Conservation (phyloP, 1,284 basidiomycete species). For the Tilletiopsis washingtonensis region DNA sequence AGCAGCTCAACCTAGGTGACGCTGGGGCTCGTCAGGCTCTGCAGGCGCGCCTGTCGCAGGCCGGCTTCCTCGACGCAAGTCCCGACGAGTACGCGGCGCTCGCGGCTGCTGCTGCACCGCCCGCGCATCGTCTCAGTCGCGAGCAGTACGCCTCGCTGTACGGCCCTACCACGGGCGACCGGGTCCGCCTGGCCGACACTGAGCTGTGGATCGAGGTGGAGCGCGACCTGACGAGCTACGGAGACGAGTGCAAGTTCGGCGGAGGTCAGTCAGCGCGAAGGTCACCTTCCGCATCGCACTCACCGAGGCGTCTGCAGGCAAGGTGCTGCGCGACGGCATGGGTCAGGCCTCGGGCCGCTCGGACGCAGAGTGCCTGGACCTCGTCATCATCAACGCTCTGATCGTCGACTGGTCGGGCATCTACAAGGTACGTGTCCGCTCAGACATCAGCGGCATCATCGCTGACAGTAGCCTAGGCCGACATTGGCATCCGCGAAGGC, state of each 20-base stretch:
- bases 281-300: too few species aligned
- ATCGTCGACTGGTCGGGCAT: slow-evolving; percentile 93
- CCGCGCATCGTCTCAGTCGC: slow-evolving; percentile 22
- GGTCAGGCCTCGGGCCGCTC: slow-evolving; percentile 76
- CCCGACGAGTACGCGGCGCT: slow-evolving; percentile 6
- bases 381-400: slow-evolving; percentile 89
- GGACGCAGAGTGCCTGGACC: slow-evolving; percentile 67
- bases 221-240: slow-evolving; percentile 70
- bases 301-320: too few species aligned
- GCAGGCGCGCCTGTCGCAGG: slow-evolving; percentile 12
- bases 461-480: too few species aligned
- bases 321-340: slow-evolving; percentile 44
- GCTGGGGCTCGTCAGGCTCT: too few species aligned
- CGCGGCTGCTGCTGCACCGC: slow-evolving; percentile 7
- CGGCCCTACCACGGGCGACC: slow-evolving; percentile 86
- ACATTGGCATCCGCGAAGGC: slow-evolving; percentile 85
- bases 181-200: slow-evolving; percentile 80
- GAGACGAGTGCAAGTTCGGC: slow-evolving; percentile 92
- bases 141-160: slow-evolving; percentile 38
- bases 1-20: too few species aligned
- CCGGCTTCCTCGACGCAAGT: slow-evolving; percentile 26
- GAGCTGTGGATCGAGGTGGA: slow-evolving; percentile 89
- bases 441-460: too few species aligned
- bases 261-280: too few species aligned
- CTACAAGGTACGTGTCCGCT: too few species aligned